phyloP scores from a whole-genome alignment of 2,329 filamentous ascomycete genomes.

The Aaosphaeria pasadenensis region DNA sequence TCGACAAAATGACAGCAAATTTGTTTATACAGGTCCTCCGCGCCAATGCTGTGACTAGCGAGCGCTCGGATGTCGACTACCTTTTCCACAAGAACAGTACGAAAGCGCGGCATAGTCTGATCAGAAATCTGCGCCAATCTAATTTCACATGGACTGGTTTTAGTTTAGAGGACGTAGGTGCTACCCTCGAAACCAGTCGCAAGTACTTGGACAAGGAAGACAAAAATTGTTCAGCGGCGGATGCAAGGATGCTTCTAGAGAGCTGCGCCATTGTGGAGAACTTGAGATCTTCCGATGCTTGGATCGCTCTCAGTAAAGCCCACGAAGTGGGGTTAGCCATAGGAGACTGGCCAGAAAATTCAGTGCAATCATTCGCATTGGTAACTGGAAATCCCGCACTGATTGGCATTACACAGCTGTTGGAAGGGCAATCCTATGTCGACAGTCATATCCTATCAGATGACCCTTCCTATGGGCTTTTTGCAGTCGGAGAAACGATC shows the following conservation, averaged over 20 bases:
- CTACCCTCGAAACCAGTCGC: constrained; percentile 63
- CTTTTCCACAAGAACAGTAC: constrained; percentile 78
- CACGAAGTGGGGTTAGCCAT: constrained; percentile 79
- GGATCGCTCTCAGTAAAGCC: constrained; percentile 63
- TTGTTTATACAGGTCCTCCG: constrained; percentile 81
- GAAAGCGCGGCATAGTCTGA: constrained; percentile 63
- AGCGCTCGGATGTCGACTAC: constrained; percentile 79
- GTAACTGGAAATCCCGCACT: constrained; percentile 49
- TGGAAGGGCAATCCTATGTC: constrained; percentile 56
- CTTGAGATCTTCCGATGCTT: constrained; percentile 60
- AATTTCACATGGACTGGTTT: constrained; percentile 87
- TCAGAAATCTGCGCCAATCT: constrained; percentile 76
- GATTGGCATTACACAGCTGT: constrained; percentile 56
- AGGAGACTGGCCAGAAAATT: constrained; percentile 61
- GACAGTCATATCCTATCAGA: constrained; percentile 30
- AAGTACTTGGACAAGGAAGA: constrained; percentile 64
- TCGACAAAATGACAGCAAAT: constrained; percentile 80
- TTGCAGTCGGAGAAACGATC: constrained; percentile 22
- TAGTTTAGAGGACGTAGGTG: constrained; percentile 59
- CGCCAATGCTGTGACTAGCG: constrained; percentile 84
- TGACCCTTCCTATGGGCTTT: constrained; percentile 23
- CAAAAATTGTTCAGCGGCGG: constrained; percentile 58
- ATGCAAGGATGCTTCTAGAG: constrained; percentile 58
- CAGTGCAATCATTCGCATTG: constrained; percentile 66
- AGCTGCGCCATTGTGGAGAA: constrained; percentile 65